Conservation (phyloP, 768 basidiomycete species). For the Paxillus involutus region DNA sequence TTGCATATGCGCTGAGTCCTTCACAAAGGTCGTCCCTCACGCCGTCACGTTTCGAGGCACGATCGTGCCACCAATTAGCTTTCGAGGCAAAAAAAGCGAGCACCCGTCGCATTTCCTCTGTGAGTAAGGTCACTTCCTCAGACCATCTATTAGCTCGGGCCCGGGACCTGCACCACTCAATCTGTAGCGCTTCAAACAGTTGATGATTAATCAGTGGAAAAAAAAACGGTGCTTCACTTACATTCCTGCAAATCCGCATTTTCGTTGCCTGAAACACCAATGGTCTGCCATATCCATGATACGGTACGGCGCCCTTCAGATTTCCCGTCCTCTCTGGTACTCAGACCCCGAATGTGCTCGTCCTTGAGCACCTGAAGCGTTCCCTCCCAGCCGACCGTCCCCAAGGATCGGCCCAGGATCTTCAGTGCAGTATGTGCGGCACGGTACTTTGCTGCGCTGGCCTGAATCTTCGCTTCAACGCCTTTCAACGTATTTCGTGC, state of each 20-base stretch:
- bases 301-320: conserved; percentile 5
- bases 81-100: conserved; percentile 6
- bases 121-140: conserved; percentile 22
- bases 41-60: too few species aligned
- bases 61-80: too few species aligned
- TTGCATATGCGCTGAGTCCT: too few species aligned
- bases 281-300: conserved; percentile 6
- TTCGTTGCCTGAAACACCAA: background rate
- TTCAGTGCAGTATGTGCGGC: conserved; percentile 4
- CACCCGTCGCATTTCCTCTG: conserved; percentile 25
- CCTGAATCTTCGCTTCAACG: conserved; percentile 5
- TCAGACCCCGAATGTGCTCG: background rate
- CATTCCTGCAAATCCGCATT: background rate
- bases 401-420: background rate
- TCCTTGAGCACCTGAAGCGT: background rate
- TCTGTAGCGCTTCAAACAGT: conserved; percentile 16
- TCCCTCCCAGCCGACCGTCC: background rate
- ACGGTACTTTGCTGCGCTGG: conserved; percentile 1
- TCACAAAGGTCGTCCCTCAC: too few species aligned
- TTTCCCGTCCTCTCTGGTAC: background rate
- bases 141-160: conserved; percentile 14
- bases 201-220: too few species aligned
- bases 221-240: too few species aligned
- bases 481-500: conserved; percentile 1
- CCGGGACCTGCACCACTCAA: conserved; percentile 15